phyloP scores from a whole-genome alignment of 495 filamentous ascomycete species.

The Thozetella sp. region DNA sequence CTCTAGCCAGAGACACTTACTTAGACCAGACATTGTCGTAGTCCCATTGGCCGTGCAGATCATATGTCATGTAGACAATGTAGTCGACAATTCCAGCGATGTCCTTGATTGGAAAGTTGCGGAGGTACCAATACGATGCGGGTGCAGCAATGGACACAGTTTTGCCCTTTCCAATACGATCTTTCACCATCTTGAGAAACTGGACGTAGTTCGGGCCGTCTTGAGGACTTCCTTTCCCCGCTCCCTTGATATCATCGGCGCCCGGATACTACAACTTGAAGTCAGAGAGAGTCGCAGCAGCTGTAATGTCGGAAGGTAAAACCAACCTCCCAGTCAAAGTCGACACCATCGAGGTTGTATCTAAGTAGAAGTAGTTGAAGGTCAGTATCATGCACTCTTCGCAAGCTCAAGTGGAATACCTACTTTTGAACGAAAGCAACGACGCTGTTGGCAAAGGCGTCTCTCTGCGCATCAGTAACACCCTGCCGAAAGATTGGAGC shows the following conservation, averaged over 20 bases:
- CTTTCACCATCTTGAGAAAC: conserved; percentile 17
- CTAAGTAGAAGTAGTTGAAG: neutral
- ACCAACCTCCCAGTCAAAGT: conserved; percentile 11
- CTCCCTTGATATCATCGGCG: conserved; percentile 24
- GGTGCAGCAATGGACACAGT: conserved; percentile 28
- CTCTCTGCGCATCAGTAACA: neutral
- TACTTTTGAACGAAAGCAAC: conserved; percentile 27
- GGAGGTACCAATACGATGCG: conserved; percentile 30
- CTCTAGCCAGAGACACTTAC: too few species aligned
- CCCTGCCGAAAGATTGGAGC: conserved; percentile 39
- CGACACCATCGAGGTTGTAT: conserved; percentile 29
- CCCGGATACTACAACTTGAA: neutral
- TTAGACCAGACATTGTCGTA: conserved; percentile 6
- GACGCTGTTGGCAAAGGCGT: conserved; percentile 23
- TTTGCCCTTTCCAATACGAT: conserved; percentile 11
- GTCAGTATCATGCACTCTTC: neutral
- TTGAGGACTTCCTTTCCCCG: conserved; percentile 12
- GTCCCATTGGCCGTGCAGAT: conserved; percentile 12
- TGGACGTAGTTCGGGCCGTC: conserved; percentile 20
- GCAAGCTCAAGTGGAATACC: neutral
- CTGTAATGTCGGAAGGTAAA: too few species aligned
- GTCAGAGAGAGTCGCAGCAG: neutral
- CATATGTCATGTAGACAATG: conserved; percentile 28
- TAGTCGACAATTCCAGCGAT: conserved; percentile 27
- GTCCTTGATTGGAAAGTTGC: conserved; percentile 21